These are phyloP conservation scores for Brassica carinata DNA, from an alignment of 345 rosid species.

Conservation along the genomic window DNA sequence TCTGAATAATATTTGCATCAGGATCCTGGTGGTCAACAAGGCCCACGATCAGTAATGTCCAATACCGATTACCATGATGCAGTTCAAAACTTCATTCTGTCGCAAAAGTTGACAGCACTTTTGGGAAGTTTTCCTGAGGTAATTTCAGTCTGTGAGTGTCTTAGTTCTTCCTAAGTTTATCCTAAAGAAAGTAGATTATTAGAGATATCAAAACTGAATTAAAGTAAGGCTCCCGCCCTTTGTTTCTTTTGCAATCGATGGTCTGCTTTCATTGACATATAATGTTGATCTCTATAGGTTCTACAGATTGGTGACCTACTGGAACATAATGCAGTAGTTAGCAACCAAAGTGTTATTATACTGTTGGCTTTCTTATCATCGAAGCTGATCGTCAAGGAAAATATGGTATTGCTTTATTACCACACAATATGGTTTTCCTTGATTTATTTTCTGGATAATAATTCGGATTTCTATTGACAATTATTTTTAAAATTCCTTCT, in stretches of 20 bases:
- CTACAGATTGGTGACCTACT: constrained; percentile 86
- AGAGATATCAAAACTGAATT: constrained; percentile 11
- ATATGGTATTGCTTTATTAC: constrained; percentile 53
- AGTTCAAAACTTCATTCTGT: constrained; percentile 77
- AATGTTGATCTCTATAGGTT: constrained; percentile 53
- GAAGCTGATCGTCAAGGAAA: constrained; percentile 65
- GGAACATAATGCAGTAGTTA: constrained; percentile 73
- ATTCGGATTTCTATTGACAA: constrained; percentile 1
- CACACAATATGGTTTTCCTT: constrained; percentile 36
- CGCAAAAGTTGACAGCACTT: constrained; percentile 74
- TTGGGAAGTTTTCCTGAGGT: constrained; percentile 96
- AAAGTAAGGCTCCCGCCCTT: constrained; percentile 2
- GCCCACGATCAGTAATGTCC: constrained; percentile 71
- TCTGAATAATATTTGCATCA: constrained; percentile 33
- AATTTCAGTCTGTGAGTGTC: constrained; percentile 21
- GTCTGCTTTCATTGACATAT: constrained; percentile 7
- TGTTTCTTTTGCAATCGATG: not conserved
- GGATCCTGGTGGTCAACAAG: constrained; percentile 51
- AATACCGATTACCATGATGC: constrained; percentile 70
- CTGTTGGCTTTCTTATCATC: constrained; percentile 77
- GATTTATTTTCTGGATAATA: constrained; percentile 15
- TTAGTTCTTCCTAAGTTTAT: not conserved
- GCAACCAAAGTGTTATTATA: constrained; percentile 69
- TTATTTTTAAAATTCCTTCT: constrained; percentile 24
- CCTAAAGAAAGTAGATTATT: not conserved